These are phyloP conservation scores for Eucalyptus camaldulensis DNA, from an alignment of 345 rosid genomes.

Conservation along the genomic window DNA sequence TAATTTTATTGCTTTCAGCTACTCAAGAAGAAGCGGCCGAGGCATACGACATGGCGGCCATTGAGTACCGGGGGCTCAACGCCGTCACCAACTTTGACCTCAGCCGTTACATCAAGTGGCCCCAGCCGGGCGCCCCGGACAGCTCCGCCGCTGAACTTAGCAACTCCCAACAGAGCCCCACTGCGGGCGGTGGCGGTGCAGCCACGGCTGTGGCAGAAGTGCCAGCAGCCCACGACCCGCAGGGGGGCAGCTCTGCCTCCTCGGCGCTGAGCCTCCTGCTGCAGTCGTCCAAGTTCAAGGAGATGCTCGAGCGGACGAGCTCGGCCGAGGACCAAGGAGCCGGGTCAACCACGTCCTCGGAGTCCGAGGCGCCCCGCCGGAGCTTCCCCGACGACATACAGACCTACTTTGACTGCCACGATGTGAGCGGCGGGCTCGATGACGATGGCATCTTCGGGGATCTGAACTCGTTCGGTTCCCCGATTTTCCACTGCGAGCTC, in stretches of 20 bases:
- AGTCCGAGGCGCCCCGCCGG: slow-evolving; percentile 11
- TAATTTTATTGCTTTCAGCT: slow-evolving; percentile 16
- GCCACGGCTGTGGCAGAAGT: neutral
- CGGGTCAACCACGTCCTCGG: slow-evolving; percentile 1
- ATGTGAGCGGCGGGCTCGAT: slow-evolving; percentile 1
- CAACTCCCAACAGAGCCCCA: neutral
- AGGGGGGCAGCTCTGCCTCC: neutral
- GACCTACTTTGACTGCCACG: slow-evolving; percentile 22
- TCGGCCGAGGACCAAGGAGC: slow-evolving; percentile 3
- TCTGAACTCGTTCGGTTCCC: slow-evolving; percentile 10
- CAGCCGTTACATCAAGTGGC: slow-evolving; percentile 55
- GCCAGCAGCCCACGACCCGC: neutral
- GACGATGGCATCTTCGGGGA: slow-evolving; percentile 29
- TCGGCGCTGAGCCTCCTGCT: slow-evolving; percentile 35
- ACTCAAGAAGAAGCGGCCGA: slow-evolving; percentile 95
- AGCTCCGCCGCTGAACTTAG: neutral
- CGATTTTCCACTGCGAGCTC: slow-evolving; percentile 12
- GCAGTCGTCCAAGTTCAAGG: slow-evolving; percentile 42
- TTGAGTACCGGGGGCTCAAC: slow-evolving; percentile 81
- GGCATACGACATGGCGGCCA: slow-evolving; percentile 87
- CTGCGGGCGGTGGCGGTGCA: neutral
- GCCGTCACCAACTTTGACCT: slow-evolving; percentile 96
- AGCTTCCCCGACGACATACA: slow-evolving; percentile 40
- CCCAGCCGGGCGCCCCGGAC: neutral
- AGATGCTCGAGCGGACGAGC: slow-evolving; percentile 36